Conservation (phyloP, 495 filamentous ascomycete species). For the Penicillium ucsense region DNA sequence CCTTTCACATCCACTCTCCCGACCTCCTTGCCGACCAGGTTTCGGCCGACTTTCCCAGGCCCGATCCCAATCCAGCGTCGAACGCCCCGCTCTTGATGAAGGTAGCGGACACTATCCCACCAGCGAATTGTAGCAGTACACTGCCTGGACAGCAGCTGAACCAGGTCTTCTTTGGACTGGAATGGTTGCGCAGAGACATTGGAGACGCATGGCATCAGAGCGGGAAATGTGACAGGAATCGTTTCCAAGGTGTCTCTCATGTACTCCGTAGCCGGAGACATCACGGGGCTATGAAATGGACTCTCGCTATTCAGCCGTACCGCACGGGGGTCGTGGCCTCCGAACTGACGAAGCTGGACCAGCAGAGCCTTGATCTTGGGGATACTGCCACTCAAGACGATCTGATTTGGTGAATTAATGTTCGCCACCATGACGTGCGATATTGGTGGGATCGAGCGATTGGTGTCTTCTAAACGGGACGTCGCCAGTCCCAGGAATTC, state of each 20-base stretch:
- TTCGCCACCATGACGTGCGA: conserved; percentile 89
- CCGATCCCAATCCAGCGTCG: conserved; percentile 88
- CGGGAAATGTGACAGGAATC: conserved; percentile 61
- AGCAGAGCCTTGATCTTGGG: conserved; percentile 76
- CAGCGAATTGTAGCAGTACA: conserved; percentile 85
- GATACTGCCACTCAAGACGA: conserved; percentile 85
- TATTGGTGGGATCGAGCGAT: conserved; percentile 56
- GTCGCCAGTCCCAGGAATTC: conserved; percentile 65
- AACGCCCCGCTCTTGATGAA: conserved; percentile 79
- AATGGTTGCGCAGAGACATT: conserved; percentile 83
- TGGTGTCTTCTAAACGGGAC: conserved; percentile 53
- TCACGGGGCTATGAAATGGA: conserved; percentile 88
- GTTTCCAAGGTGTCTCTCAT: conserved; percentile 56
- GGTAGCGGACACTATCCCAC: conserved; percentile 85
- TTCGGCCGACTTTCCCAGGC: conserved; percentile 87
- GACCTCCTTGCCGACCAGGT: conserved; percentile 92
- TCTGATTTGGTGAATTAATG: conserved; percentile 91
- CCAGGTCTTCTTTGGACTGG: conserved; percentile 57
- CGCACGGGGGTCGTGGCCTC: conserved; percentile 84
- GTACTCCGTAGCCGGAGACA: conserved; percentile 70
- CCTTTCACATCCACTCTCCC: conserved; percentile 73
- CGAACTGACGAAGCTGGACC: conserved; percentile 81
- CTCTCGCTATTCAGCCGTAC: conserved; percentile 81
- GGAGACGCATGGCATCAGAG: conserved; percentile 64
- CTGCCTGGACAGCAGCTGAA: conserved; percentile 63